Conservation (phyloP, 768 basidiomycete genomes). For the Podaxis sp. region DNA sequence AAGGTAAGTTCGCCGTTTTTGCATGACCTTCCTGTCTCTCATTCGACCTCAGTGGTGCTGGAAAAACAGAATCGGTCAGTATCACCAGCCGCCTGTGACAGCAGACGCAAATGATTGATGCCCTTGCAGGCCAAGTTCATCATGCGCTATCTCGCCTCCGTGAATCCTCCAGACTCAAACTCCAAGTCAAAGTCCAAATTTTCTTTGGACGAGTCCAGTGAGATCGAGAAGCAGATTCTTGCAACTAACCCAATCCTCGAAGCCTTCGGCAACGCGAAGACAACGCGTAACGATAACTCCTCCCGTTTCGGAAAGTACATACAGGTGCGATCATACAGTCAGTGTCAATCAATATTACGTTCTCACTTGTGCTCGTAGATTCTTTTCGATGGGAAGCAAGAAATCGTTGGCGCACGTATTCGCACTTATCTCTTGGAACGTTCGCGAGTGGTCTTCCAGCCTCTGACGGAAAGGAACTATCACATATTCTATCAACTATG, state of each 20-base stretch:
- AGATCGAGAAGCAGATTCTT: slow-evolving; percentile 95
- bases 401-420: slow-evolving; percentile 98
- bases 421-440: slow-evolving; percentile 97
- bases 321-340: slow-evolving; percentile 54
- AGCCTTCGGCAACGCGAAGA: slow-evolving; percentile 99
- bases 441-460: slow-evolving; percentile 96
- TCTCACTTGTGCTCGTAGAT: slow-evolving; percentile 52
- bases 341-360: slow-evolving; percentile 2
- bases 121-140: slow-evolving; percentile 85
- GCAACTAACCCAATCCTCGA: slow-evolving; percentile 99
- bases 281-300: slow-evolving; percentile 97
- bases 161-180: slow-evolving; percentile 74
- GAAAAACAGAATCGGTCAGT: slow-evolving; percentile 94
- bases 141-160: slow-evolving; percentile 97
- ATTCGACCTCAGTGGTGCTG: slow-evolving; percentile 75
- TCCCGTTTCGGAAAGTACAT: slow-evolving; percentile 99
- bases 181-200: slow-evolving; percentile 63
- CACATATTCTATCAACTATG: slow-evolving; percentile 99
- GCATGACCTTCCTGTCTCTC: slow-evolving; percentile 11
- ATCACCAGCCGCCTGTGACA: not conserved
- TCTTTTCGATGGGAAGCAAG: slow-evolving; percentile 91
- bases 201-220: slow-evolving; percentile 82
- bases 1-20: slow-evolving; percentile 51
- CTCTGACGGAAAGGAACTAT: slow-evolving; percentile 95
- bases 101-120: not conserved